Conservation (phyloP, 2,329 filamentous ascomycete species). For the Colletotrichum salicis region DNA sequence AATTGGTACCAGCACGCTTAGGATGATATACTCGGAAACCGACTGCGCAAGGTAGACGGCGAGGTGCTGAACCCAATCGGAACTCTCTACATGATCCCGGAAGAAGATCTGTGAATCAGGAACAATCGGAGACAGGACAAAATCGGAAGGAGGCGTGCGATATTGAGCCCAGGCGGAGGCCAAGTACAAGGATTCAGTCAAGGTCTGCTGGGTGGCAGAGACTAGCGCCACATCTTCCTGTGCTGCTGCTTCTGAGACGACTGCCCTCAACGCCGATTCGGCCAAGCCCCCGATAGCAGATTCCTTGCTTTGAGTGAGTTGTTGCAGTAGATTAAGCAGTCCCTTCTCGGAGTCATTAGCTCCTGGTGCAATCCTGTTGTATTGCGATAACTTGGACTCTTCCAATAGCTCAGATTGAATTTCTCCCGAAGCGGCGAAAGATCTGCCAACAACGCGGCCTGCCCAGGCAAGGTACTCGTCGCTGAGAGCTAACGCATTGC, state of each 20-base stretch:
- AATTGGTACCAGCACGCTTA: constrained; percentile 75
- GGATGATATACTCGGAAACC: constrained; percentile 71
- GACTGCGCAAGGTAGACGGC: constrained; percentile 69
- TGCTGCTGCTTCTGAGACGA: constrained; percentile 64
- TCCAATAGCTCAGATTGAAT: constrained; percentile 69
- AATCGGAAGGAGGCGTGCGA: constrained; percentile 65
- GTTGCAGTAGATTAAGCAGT: constrained; percentile 70
- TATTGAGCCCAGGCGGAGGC: constrained; percentile 69
- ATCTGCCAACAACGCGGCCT: constrained; percentile 83
- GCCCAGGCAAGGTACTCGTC: constrained; percentile 85
- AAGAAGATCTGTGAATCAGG: constrained; percentile 48
- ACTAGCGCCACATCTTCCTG: constrained; percentile 59
- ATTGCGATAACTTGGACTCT: constrained; percentile 67
- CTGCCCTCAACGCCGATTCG: constrained; percentile 67
- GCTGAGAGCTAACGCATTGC: constrained; percentile 71
- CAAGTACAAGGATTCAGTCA: constrained; percentile 62
- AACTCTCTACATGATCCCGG: constrained; percentile 53
- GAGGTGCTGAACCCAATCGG: constrained; percentile 71
- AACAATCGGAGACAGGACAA: constrained; percentile 26
- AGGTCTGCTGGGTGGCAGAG: constrained; percentile 60
- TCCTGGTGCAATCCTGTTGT: constrained; percentile 57
- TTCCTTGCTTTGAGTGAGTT: constrained; percentile 68
- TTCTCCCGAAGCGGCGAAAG: constrained; percentile 81
- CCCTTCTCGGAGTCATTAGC: constrained; percentile 70
- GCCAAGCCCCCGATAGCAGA: constrained; percentile 67